phyloP scores from a whole-genome alignment of 257 asterid genomes.

The Penstemon davidsonii region DNA sequence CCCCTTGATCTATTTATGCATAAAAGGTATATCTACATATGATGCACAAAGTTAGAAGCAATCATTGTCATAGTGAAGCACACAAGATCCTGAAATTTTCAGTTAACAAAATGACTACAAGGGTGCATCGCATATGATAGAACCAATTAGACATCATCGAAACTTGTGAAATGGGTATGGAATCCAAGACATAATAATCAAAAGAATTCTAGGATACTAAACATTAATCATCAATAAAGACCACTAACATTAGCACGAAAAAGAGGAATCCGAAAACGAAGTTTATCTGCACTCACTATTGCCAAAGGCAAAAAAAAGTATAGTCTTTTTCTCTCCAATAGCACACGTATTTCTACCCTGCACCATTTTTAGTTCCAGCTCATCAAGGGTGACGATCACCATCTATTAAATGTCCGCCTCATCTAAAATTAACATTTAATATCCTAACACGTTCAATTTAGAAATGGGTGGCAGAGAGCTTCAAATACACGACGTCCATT shows the following conservation, averaged over 20 bases:
- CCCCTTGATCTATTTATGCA: conserved; percentile 19
- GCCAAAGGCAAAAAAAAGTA: too few species aligned
- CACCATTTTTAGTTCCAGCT: too few species aligned
- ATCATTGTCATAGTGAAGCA: neutral
- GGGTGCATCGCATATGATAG: neutral
- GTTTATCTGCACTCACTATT: neutral
- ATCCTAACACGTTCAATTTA: too few species aligned
- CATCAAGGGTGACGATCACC: too few species aligned
- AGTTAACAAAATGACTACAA: neutral
- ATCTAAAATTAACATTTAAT: too few species aligned
- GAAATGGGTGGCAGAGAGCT: too few species aligned
- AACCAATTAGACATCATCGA: neutral
- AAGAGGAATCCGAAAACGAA: neutral
- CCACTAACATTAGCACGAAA: neutral
- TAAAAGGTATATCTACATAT: conserved; percentile 5
- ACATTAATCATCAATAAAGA: neutral
- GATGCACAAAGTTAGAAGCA: conserved; percentile 20
- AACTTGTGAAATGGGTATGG: neutral
- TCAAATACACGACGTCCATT: too few species aligned
- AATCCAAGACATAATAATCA: neutral
- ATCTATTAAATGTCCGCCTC: too few species aligned
- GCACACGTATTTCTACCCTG: too few species aligned
- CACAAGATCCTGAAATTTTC: neutral
- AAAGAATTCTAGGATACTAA: neutral
- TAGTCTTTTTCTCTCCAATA: too few species aligned